phyloP scores from a whole-genome alignment of 768 basidiomycete species.

The Hypholoma sublateritium region DNA sequence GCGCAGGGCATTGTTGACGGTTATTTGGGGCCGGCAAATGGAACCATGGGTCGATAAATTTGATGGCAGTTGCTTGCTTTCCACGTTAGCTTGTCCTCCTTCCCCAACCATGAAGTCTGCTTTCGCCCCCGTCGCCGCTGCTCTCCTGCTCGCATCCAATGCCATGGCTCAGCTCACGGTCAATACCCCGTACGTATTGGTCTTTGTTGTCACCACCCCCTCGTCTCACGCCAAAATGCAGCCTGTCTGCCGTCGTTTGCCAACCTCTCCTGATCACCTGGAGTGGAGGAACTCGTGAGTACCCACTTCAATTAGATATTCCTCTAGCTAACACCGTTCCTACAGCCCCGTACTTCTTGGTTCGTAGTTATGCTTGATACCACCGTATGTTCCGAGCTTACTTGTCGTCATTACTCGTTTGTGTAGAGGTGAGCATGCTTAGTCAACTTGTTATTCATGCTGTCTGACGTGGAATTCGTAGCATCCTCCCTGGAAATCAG shows the following conservation, averaged over 20 bases:
- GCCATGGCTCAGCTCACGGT: slow-evolving; percentile 52
- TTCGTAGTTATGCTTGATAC: slow-evolving; percentile 34
- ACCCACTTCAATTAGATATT: slow-evolving; percentile 5
- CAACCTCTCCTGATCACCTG: slow-evolving; percentile 55
- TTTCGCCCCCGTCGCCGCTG: slow-evolving; percentile 37
- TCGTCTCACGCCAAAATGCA: slow-evolving; percentile 30
- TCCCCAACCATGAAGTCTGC: slow-evolving; percentile 45
- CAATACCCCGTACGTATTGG: slow-evolving; percentile 69
- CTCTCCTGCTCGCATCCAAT: slow-evolving; percentile 39
- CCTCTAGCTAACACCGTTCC: slow-evolving; percentile 10
- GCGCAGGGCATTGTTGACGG: background rate
- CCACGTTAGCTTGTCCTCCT: slow-evolving; percentile 11
- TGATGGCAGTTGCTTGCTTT: slow-evolving; percentile 20
- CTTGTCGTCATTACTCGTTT: background rate
- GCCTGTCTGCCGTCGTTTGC: slow-evolving; percentile 48
- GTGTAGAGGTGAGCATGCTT: slow-evolving; percentile 37
- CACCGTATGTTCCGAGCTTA: background rate
- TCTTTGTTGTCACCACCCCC: background rate
- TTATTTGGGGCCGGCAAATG: background rate
- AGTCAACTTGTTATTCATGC: background rate
- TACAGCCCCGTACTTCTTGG: slow-evolving; percentile 64
- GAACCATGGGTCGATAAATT: slow-evolving; percentile 10
- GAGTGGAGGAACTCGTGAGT: slow-evolving; percentile 56
- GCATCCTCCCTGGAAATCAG: slow-evolving; percentile 52
- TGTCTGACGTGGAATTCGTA: slow-evolving; percentile 23